Conservation (phyloP, 148 eudicot genomes). For the Vaccinium vitisidaea region DNA sequence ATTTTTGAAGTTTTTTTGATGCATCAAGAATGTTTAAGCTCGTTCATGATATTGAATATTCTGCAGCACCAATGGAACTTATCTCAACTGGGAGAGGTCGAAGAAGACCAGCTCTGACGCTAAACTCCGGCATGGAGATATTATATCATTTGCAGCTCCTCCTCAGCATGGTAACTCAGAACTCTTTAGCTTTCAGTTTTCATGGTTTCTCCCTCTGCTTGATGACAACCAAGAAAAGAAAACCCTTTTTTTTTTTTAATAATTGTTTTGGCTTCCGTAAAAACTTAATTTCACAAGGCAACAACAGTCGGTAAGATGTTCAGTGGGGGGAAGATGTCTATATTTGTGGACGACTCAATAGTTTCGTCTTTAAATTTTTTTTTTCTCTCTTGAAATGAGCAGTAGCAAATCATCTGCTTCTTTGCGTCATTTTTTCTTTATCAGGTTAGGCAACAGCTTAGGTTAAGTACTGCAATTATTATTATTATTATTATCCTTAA, state of each 20-base stretch:
- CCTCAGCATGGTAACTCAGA: constrained; percentile 69
- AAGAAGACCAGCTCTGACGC: constrained; percentile 64
- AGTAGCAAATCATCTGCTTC: background rate
- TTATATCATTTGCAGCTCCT: constrained; percentile 68
- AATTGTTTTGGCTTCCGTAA: background rate
- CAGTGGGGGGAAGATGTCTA: background rate
- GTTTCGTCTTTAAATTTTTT: background rate
- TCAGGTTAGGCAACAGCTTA: background rate
- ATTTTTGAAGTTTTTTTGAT: constrained; percentile 11
- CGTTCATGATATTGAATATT: constrained; percentile 23
- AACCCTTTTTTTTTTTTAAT: too few species aligned
- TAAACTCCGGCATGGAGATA: constrained; percentile 77
- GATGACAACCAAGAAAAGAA: background rate
- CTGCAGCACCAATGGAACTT: constrained; percentile 89
- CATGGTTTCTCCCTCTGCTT: background rate
- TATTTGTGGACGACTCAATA: background rate
- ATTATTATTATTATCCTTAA: background rate
- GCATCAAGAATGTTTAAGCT: background rate
- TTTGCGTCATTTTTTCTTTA: background rate
- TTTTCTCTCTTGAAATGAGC: background rate
- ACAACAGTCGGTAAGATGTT: background rate
- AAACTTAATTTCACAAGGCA: background rate
- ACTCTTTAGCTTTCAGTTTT: constrained; percentile 6
- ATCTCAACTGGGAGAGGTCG: constrained; percentile 73
- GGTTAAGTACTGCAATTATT: background rate